Evolutionary conservation across 495 filamentous ascomycete species (phyloP), one percentile per base, ranked within the genome.

Genomic region (Annulohypoxylon nitens): DNA sequence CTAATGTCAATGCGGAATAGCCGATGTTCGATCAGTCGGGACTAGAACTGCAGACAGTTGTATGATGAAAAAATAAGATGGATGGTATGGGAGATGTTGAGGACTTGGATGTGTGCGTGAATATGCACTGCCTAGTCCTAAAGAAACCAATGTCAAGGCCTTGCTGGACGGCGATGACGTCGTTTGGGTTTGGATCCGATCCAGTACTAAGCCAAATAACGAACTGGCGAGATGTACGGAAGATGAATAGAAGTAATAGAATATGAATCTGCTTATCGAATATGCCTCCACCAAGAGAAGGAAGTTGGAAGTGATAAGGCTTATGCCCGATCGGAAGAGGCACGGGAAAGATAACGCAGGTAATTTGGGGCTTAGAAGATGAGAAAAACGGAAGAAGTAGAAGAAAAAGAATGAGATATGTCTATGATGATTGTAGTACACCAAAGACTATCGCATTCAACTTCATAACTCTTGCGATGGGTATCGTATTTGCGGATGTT

Each of bases 271-370:
- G 43, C 30, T 36, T 30, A 30, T 61, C 57, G 36, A 20, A 23
- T 41, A 18, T 41, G 51, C 25, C 33, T 34, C 14, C 26, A 58
- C 18, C 18, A 20, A 4, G 23, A 9, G 48, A 41, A 33, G 25
- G 63, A 63, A 43, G 50, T 30, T 57, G 25, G 63, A 63, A 43
- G 50, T 30, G 63, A 58, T 45, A 34, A 48, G 58, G 45, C 61
- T 71, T 50, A 34, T 53, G 54, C 14, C 39, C 39, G 50, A 54
- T 1, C n/a, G 4, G 8, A 18, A 50, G 18, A 18, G 16, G 8
- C 8, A 50, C 30, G 30, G 47, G 10, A 7, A 25, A 50, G 18
- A 23, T 50, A 50, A 23, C 3, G 18, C 6, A 51, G 64, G 47
- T 30, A 48, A 14, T 39, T 55, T 2, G 5, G 5, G 30, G 30